Evolutionary conservation across 1,139 yeast species (phyloP).

Genomic region (Pneumocystis sp.): DNA sequence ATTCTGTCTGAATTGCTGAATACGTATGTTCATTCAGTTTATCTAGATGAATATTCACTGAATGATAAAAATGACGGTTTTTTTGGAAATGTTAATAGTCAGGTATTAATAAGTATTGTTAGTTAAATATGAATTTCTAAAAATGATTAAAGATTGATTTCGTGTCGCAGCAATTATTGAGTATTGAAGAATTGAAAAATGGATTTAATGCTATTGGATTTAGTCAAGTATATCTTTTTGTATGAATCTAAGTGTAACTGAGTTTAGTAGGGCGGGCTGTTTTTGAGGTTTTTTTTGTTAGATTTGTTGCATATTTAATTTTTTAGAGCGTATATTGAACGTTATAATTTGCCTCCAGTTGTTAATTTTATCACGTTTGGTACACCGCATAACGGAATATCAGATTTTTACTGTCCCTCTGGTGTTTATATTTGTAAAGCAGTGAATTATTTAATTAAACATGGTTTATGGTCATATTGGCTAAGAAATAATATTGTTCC

Average conservation of each 20-base stretch:
- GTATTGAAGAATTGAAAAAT: constrained; percentile 29
- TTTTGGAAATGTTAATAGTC: constrained; percentile 44
- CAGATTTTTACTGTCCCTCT: constrained; percentile 42
- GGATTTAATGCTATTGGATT: constrained; percentile 70
- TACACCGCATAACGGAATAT: constrained; percentile 61
- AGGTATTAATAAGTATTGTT: constrained; percentile 15
- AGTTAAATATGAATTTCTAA: background rate
- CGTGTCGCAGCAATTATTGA: constrained; percentile 32
- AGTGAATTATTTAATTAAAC: constrained; percentile 37
- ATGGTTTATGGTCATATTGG: constrained; percentile 45
- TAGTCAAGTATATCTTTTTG: constrained; percentile 67
- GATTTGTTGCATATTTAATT: background rate
- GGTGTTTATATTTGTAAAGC: constrained; percentile 49
- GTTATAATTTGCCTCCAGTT: constrained; percentile 37
- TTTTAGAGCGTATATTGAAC: constrained; percentile 42
- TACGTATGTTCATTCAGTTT: constrained; percentile 38
- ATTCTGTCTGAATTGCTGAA: constrained; percentile 38
- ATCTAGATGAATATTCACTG: constrained; percentile 34
- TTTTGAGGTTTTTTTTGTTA: background rate
- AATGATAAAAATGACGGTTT: constrained; percentile 42
- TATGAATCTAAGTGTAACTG: background rate
- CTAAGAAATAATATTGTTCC: constrained; percentile 48
- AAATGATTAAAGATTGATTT: constrained; percentile 16
- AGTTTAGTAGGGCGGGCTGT: background rate
- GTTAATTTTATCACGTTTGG: constrained; percentile 57